phyloP scores from a whole-genome alignment of 345 rosid genomes.

The Gossypium rotundifolium region DNA sequence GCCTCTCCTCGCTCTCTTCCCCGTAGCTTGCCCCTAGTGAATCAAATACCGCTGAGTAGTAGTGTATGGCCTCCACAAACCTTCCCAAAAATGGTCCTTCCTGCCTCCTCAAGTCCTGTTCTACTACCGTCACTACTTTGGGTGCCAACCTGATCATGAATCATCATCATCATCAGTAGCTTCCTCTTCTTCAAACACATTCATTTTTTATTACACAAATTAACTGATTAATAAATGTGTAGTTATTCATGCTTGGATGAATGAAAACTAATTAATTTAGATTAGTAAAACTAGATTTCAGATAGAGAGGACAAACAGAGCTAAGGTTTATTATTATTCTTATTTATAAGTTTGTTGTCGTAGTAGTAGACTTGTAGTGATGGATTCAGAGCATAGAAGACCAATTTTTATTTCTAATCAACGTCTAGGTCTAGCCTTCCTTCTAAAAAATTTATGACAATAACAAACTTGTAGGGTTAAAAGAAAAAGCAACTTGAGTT shows the following conservation, averaged over 20 bases:
- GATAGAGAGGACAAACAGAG: background rate
- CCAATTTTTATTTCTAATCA: background rate
- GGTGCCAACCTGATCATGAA: constrained; percentile 69
- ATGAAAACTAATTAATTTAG: background rate
- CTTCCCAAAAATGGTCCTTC: constrained; percentile 88
- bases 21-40: constrained; percentile 93
- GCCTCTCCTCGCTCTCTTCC: constrained; percentile 96
- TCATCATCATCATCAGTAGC: background rate
- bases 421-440: background rate
- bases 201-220: background rate
- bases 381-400: background rate
- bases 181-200: background rate
- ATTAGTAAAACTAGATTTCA: background rate
- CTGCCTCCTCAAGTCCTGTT: constrained; percentile 89
- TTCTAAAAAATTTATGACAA: background rate
- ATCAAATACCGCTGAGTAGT: constrained; percentile 91
- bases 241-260: background rate
- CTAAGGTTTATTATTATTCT: background rate
- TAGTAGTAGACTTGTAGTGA: no score
- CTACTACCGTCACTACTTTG: constrained; percentile 94
- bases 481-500: background rate
- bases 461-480: background rate
- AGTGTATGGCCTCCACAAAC: constrained; percentile 96
- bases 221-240: background rate
- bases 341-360: background rate